Percentiles rank a stretch among this genome's conserved stretches.
These are phyloP conservation scores for Truncatella angustata DNA, from an alignment of 2,329 filamentous ascomycete genomes.

Conservation along the genomic window DNA sequence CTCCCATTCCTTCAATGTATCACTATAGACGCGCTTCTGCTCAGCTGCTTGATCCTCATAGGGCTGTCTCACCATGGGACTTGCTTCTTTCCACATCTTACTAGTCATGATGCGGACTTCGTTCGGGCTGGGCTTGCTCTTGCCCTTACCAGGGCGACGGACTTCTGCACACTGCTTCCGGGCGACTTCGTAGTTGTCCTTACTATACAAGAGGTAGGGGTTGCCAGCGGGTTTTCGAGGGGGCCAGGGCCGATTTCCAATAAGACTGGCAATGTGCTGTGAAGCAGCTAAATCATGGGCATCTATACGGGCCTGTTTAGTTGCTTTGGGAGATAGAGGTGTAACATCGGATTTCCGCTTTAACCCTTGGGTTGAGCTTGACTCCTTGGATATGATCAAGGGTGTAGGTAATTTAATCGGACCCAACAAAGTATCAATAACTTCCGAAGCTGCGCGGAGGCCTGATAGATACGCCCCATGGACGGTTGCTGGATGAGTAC, in stretches of 20 bases:
- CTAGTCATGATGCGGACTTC: constrained; percentile 85
- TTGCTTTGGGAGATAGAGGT: constrained; percentile 39
- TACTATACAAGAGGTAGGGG: constrained; percentile 87
- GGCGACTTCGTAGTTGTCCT: constrained; percentile 66
- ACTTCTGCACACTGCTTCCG: constrained; percentile 61
- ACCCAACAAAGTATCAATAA: constrained; percentile 77
- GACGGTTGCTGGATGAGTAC: constrained; percentile 93
- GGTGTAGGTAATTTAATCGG: constrained; percentile 75
- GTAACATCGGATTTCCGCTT: constrained; percentile 52
- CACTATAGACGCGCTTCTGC: constrained; percentile 65
- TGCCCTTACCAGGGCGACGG: constrained; percentile 62
- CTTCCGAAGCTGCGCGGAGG: constrained; percentile 81
- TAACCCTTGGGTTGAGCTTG: constrained; percentile 27
- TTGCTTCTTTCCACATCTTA: constrained; percentile 83
- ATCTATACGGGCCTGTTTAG: constrained; percentile 51
- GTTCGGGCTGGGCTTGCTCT: constrained; percentile 67
- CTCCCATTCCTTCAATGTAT: constrained; percentile 58
- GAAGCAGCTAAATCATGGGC: constrained; percentile 55
- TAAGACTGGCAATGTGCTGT: constrained; percentile 49
- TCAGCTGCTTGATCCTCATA: constrained; percentile 73
- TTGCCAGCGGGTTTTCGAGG: constrained; percentile 76
- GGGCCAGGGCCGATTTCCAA: constrained; percentile 73
- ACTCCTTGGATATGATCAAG: constrained; percentile 66
- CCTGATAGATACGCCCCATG: constrained; percentile 96
- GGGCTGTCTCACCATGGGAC: constrained; percentile 68